These are phyloP conservation scores for Cutaneotrichosporon arboriforme DNA, from an alignment of 1,284 basidiomycete genomes.

Conservation along the genomic window DNA sequence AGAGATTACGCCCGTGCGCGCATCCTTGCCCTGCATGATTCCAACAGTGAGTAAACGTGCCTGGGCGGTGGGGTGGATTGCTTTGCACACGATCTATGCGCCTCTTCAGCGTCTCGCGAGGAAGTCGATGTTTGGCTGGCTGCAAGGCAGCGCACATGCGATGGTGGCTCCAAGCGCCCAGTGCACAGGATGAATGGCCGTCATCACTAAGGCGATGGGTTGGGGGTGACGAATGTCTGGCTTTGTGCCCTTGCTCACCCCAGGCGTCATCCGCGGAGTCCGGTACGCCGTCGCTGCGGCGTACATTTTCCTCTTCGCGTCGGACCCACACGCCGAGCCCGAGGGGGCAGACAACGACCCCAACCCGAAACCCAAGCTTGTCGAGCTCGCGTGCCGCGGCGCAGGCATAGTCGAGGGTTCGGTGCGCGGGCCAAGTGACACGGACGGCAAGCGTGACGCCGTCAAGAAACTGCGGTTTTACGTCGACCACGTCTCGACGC, in stretches of 20 bases:
- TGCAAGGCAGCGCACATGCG: too few relatives aligned
- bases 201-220: too few relatives aligned
- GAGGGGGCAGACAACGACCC: slow-evolving; percentile 3
- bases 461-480: slow-evolving; percentile 21
- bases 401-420: slow-evolving; percentile 17
- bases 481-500: slow-evolving; percentile 27
- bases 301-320: slow-evolving; percentile 28
- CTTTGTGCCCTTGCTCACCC: too few relatives aligned
- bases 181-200: too few relatives aligned
- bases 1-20: slow-evolving; percentile 25
- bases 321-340: background rate
- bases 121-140: too few relatives aligned
- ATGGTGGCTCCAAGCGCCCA: too few relatives aligned
- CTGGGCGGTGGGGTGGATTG: too few relatives aligned
- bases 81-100: too few relatives aligned
- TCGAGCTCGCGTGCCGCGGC: slow-evolving; percentile 25
- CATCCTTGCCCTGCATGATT: slow-evolving; percentile 26
- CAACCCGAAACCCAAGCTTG: slow-evolving; percentile 20
- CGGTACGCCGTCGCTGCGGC: slow-evolving; percentile 28
- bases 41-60: slow-evolving; percentile 13
- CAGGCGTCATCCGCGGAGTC: slow-evolving; percentile 25
- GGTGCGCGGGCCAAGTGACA: background rate
- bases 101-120: too few relatives aligned
- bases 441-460: slow-evolving; percentile 2
- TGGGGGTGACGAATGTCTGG: too few relatives aligned